phyloP scores from a whole-genome alignment of 129 eudicot genomes.

The Saussurea involucrata region DNA sequence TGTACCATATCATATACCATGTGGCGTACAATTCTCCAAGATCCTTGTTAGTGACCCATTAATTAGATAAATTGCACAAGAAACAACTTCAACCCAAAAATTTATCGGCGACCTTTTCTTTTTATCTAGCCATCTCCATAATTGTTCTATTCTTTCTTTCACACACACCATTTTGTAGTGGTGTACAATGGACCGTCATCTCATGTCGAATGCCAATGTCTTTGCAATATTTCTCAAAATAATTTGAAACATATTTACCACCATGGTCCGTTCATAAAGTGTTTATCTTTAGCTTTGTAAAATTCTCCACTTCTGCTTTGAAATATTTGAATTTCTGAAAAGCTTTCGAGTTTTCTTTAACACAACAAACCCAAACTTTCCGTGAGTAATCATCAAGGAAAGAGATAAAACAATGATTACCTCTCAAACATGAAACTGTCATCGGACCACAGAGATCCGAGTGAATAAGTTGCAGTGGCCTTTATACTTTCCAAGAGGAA shows the following conservation, averaged over 20 bases:
- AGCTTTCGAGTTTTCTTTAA: too few species aligned
- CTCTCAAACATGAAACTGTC: too few species aligned
- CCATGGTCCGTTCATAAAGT: neutral
- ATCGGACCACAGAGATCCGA: too few species aligned
- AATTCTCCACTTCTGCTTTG: conserved; percentile 1
- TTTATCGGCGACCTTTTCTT: too few species aligned
- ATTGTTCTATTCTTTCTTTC: neutral
- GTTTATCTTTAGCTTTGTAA: neutral
- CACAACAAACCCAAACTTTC: too few species aligned
- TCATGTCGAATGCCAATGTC: neutral
- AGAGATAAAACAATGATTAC: too few species aligned
- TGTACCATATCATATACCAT: neutral
- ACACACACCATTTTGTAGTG: conserved; percentile 6
- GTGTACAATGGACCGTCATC: neutral
- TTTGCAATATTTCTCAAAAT: neutral
- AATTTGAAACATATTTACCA: neutral
- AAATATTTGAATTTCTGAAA: neutral
- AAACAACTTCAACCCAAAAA: too few species aligned
- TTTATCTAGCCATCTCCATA: neutral
- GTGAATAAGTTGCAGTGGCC: neutral
- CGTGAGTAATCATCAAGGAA: too few species aligned
- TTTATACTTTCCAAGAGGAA: neutral
- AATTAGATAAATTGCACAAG: too few species aligned
- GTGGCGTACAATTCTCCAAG: neutral
- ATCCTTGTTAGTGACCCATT: neutral